phyloP scores from a whole-genome alignment of 2,329 filamentous ascomycete species.

The Simplicillium sp. region DNA sequence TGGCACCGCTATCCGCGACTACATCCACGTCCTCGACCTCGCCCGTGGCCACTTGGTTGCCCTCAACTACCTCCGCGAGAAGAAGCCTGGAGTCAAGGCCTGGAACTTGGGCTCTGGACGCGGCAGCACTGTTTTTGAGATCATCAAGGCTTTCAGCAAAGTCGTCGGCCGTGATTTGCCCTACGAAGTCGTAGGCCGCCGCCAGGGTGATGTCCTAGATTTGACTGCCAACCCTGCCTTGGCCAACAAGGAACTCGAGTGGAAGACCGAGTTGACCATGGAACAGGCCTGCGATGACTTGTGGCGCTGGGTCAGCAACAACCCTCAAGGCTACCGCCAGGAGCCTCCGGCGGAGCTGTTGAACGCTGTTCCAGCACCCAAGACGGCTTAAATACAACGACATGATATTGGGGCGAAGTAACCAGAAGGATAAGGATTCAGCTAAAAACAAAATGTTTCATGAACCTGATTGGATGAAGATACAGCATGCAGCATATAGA shows the following conservation, averaged over 20 bases:
- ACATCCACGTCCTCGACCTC: constrained; percentile 93
- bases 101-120: constrained; percentile 96
- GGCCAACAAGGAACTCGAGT: constrained; percentile 80
- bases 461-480: not conserved
- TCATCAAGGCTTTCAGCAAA: constrained; percentile 86
- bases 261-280: constrained; percentile 84
- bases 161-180: constrained; percentile 79
- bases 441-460: not conserved
- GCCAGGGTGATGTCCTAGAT: constrained; percentile 86
- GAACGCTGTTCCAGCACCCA: constrained; percentile 43
- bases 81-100: constrained; percentile 81
- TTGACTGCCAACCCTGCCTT: constrained; percentile 84
- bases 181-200: constrained; percentile 75
- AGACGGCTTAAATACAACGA: constrained; percentile 12
- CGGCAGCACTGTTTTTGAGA: constrained; percentile 93
- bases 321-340: constrained; percentile 90
- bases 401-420: constrained; percentile 2
- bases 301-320: constrained; percentile 96
- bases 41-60: constrained; percentile 80
- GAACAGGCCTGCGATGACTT: constrained; percentile 91
- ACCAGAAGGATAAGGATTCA: constrained; percentile 1
- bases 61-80: constrained; percentile 76
- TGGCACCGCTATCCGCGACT: constrained; percentile 91
- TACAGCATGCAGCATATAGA: not conserved
- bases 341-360: constrained; percentile 77